Evolutionary conservation across 148 eudicot species (phyloP), one percentile per base, ranked within the genome.

Genomic region (Bassia scoparia): DNA sequence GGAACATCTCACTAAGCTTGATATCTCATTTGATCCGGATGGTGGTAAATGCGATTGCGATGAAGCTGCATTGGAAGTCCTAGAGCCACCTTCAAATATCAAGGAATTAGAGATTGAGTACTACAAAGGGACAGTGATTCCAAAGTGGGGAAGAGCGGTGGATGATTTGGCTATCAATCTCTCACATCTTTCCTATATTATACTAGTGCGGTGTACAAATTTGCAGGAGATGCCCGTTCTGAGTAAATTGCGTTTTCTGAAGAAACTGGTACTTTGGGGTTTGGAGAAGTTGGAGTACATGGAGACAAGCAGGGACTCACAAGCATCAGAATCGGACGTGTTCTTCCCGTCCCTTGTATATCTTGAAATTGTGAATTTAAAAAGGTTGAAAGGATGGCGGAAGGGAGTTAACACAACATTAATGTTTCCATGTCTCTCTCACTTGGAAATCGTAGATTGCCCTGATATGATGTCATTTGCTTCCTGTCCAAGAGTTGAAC

Each of bases 381-480:
- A 31, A 12, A 49, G 31, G 15, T 55, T 80, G 70, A 61, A 49
- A 69, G 70, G 77, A 30, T 80, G 83, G 83, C 41, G 77, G 77
- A 31, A 72, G 12, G 62, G 48, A n/a, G 54, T 10, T 7, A 70
- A 21, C 2, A 62, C 15, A 2, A 34, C 13, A 23, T 59, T 24
- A 7, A 10, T 15, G 10, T 79, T 79, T 74, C 71, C 66, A 4
- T 50, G 34, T 23, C 78, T 79, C 18, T 69, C 63, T 0, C 0
- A 18, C 0, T 26, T 79, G 53, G 43, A 0, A 0, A 69, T 79
- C 18, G 0, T 0, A 1, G 1, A 3, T 20, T 79, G 82, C 34
- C 67, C 66, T 41, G 5, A 23, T 3, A 5, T 74, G 50, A 69
- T 23, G 35, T 61, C 59, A 29, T 13, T 79, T 46, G 78, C 82